Conservation (phyloP, 768 basidiomycete genomes). For the Agrocybe chaxingu region DNA sequence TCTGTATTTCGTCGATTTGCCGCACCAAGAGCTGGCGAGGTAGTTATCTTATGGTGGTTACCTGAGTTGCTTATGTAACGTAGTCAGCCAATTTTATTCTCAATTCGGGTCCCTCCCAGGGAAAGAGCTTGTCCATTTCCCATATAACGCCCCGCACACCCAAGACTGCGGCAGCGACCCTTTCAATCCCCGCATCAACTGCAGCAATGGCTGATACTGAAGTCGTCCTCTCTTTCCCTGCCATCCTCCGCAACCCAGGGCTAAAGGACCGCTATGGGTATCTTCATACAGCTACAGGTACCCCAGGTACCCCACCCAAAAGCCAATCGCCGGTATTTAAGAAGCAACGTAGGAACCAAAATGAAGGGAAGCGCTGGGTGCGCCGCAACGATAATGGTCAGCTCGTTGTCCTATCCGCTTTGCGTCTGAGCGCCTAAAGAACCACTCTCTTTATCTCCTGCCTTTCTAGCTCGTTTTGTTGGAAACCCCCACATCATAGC, state of each 20-base stretch:
- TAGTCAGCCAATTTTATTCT: too few relatives aligned
- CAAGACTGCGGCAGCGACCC: too few relatives aligned
- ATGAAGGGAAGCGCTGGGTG: slow-evolving; percentile 77
- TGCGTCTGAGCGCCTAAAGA: not conserved
- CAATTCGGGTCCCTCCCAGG: not conserved
- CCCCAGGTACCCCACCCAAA: slow-evolving; percentile 8
- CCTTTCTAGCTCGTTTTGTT: slow-evolving; percentile 56
- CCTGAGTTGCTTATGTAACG: too few relatives aligned
- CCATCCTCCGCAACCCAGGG: slow-evolving; percentile 59
- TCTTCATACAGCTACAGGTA: slow-evolving; percentile 28
- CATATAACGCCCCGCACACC: too few relatives aligned
- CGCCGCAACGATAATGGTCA: slow-evolving; percentile 76
- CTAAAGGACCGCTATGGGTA: slow-evolving; percentile 53
- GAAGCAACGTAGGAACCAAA: slow-evolving; percentile 51
- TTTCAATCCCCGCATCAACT: too few relatives aligned
- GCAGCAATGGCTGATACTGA: slow-evolving; percentile 2
- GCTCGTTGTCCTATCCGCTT: slow-evolving; percentile 13
- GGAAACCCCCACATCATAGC: slow-evolving; percentile 69
- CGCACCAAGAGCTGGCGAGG: too few relatives aligned
- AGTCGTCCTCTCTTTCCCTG: slow-evolving; percentile 62
- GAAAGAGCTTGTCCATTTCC: too few relatives aligned
- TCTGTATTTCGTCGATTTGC: too few relatives aligned
- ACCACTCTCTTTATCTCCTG: slow-evolving; percentile 4
- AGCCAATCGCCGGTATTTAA: slow-evolving; percentile 23
- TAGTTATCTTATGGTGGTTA: too few relatives aligned